Conservation (phyloP, 106 monocot genomes). For the Acanthochlamys bracteata region DNA sequence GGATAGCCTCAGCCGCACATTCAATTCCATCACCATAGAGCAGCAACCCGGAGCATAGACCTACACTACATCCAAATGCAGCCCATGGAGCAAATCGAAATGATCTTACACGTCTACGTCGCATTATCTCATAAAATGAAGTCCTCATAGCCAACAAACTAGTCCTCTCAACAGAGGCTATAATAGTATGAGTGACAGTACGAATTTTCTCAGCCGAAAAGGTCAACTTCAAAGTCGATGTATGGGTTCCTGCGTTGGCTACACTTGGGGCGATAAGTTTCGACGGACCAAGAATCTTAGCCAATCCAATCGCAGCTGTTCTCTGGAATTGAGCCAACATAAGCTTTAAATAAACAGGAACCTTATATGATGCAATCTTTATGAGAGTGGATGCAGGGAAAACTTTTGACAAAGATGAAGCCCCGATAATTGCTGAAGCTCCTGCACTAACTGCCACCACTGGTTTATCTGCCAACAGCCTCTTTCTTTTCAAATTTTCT, state of each 20-base stretch:
- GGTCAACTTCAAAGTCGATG: slow-evolving; percentile 37
- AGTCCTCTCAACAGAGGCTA: slow-evolving; percentile 56
- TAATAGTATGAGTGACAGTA: slow-evolving; percentile 52
- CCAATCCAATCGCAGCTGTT: slow-evolving; percentile 39
- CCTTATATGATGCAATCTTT: slow-evolving; percentile 41
- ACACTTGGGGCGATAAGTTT: slow-evolving; percentile 36
- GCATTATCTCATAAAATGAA: slow-evolving; percentile 88
- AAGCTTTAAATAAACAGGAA: slow-evolving; percentile 27
- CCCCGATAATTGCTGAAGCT: slow-evolving; percentile 70
- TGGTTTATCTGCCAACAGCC: slow-evolving; percentile 42
- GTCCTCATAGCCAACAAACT: slow-evolving; percentile 78
- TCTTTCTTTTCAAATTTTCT: slow-evolving; percentile 28
- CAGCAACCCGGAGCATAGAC: slow-evolving; percentile 54
- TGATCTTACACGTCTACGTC: slow-evolving; percentile 25
- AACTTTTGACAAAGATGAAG: slow-evolving; percentile 69
- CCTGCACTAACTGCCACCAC: slow-evolving; percentile 79
- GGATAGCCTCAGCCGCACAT: slow-evolving; percentile 64
- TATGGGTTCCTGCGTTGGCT: slow-evolving; percentile 29
- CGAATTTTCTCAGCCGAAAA: slow-evolving; percentile 81
- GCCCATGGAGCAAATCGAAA: slow-evolving; percentile 50
- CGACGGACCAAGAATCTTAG: slow-evolving; percentile 51
- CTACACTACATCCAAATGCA: slow-evolving; percentile 64
- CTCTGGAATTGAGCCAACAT: slow-evolving; percentile 57
- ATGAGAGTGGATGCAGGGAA: slow-evolving; percentile 54
- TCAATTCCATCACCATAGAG: slow-evolving; percentile 79